Conservation (phyloP, 2,329 filamentous ascomycete species). For the Diaporthe vexans region DNA sequence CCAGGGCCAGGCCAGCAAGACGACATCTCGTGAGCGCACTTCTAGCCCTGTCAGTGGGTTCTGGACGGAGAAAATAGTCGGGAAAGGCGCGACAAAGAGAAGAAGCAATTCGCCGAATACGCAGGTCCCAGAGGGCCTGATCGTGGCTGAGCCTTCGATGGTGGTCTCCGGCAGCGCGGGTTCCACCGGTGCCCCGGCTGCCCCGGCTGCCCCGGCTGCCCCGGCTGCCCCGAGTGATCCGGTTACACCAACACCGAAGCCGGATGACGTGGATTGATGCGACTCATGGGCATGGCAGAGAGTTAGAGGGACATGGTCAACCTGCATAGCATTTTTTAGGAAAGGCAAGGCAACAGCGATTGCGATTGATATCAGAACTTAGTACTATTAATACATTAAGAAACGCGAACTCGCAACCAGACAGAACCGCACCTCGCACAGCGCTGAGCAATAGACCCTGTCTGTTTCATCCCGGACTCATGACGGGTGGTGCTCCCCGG, state of each 20-base stretch:
- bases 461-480: background rate
- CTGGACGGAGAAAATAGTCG: conserved; percentile 67
- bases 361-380: background rate
- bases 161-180: background rate
- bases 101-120: conserved; percentile 32
- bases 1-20: conserved; percentile 38
- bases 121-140: conserved; percentile 4
- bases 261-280: conserved; percentile 39
- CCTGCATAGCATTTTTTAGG: background rate
- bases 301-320: background rate
- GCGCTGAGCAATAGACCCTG: background rate
- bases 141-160: background rate
- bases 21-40: conserved; percentile 44
- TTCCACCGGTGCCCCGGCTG: background rate
- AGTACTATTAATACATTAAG: conserved; percentile 1
- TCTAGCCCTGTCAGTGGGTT: conserved; percentile 51
- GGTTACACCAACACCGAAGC: background rate
- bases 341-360: conserved; percentile 17
- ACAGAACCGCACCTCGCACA: background rate
- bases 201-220: background rate
- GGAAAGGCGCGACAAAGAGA: conserved; percentile 46
- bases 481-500: background rate
- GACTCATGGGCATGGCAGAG: background rate
- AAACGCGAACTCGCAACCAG: background rate
- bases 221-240: background rate